Percentiles rank a stretch among this genome's conserved stretches.
These are phyloP conservation scores for Coemansia sp. DNA, from an alignment of 371 early-diverging fungal genomes.

Conservation along the genomic window DNA sequence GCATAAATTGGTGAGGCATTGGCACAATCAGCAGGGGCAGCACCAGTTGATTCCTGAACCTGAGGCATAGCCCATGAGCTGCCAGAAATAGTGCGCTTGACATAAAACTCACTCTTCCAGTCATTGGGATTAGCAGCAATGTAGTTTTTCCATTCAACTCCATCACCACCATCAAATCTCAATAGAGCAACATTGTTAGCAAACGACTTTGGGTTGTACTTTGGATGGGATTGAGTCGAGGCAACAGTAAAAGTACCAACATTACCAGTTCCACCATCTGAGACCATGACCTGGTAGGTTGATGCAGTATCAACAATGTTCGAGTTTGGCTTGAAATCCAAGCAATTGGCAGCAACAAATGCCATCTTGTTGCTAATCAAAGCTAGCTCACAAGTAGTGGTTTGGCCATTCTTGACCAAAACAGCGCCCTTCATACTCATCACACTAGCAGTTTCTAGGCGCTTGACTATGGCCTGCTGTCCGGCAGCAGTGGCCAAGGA, in stretches of 20 bases:
- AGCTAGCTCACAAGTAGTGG: slow-evolving; percentile 36
- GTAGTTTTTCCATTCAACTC: slow-evolving; percentile 28
- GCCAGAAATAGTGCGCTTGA: neutral
- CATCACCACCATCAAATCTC: slow-evolving; percentile 12
- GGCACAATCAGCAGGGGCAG: slow-evolving; percentile 11
- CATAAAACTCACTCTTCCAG: slow-evolving; percentile 27
- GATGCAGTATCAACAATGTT: slow-evolving; percentile 1
- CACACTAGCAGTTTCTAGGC: slow-evolving; percentile 13
- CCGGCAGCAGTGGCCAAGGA: slow-evolving; percentile 19
- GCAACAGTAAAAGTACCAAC: slow-evolving; percentile 14
- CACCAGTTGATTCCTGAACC: neutral
- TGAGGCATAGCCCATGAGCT: slow-evolving; percentile 11
- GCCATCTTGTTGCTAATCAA: slow-evolving; percentile 25
- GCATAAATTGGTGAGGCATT: slow-evolving; percentile 23
- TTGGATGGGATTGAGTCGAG: slow-evolving; percentile 16
- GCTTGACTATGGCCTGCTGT: slow-evolving; percentile 23
- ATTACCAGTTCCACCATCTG: slow-evolving; percentile 18
- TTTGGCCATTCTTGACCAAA: slow-evolving; percentile 21
- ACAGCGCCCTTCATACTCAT: slow-evolving; percentile 16
- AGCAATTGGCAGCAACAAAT: slow-evolving; percentile 31
- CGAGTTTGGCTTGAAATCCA: slow-evolving; percentile 12
- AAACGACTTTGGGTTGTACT: slow-evolving; percentile 27
- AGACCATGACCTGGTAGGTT: slow-evolving; percentile 27
- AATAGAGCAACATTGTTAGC: slow-evolving; percentile 43
- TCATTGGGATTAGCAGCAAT: slow-evolving; percentile 39